phyloP scores from a whole-genome alignment of 1,284 basidiomycete species.

The Cutaneotrichosporon spelunceum region DNA sequence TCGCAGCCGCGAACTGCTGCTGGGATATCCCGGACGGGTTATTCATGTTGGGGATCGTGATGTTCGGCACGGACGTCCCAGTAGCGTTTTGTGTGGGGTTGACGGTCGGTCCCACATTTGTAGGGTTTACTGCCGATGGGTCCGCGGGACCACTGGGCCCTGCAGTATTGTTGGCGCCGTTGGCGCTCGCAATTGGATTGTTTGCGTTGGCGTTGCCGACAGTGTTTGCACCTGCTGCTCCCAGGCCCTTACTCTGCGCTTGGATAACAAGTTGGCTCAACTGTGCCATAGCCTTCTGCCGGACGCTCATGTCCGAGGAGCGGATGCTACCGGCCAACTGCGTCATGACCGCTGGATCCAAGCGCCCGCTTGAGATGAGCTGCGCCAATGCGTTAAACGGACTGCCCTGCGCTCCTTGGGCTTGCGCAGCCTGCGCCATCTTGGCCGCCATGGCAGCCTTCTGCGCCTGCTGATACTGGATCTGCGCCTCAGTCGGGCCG shows the following conservation, averaged over 20 bases:
- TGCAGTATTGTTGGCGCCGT: constrained; percentile 1
- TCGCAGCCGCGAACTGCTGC: constrained; percentile 21
- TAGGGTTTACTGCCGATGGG: neutral
- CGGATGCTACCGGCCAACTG: constrained; percentile 20
- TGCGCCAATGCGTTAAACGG: constrained; percentile 13
- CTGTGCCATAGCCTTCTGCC: constrained; percentile 19
- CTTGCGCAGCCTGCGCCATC: constrained; percentile 23
- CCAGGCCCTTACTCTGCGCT: constrained; percentile 10
- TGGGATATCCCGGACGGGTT: constrained; percentile 4
- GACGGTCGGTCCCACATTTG: neutral
- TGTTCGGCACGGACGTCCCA: neutral
- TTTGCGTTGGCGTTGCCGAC: constrained; percentile 5
- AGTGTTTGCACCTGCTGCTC: neutral
- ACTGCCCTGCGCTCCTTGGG: constrained; percentile 7
- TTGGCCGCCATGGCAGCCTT: constrained; percentile 25
- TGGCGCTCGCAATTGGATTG: constrained; percentile 1
- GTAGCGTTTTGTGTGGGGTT: neutral
- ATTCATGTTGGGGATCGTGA: neutral
- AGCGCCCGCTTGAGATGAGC: constrained; percentile 17
- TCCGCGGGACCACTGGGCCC: neutral
- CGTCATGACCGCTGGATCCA: constrained; percentile 23
- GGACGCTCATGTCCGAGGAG: constrained; percentile 16
- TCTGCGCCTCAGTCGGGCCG: constrained; percentile 22
- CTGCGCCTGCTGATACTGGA: constrained; percentile 26
- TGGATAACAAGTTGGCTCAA: constrained; percentile 19